These are phyloP conservation scores for Ochetophila trinervis DNA, from an alignment of 306 rosid species.

Conservation along the genomic window DNA sequence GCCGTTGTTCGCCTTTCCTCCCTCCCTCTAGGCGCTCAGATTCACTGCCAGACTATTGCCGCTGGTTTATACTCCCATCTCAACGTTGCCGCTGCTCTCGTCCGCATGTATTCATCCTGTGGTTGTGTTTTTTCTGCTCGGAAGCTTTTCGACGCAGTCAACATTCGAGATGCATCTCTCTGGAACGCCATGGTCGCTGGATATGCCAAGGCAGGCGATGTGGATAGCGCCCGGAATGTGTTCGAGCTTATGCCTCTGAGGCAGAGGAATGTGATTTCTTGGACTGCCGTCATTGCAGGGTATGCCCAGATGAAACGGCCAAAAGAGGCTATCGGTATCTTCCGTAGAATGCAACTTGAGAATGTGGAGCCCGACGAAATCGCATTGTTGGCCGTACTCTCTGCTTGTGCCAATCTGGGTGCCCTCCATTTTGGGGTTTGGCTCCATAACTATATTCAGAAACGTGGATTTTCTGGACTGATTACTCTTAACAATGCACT, in stretches of 20 bases:
- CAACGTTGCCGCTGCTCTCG: conserved; percentile 36
- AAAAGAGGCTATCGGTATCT: conserved; percentile 45
- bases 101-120: conserved; percentile 56
- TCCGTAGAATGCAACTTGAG: conserved; percentile 52
- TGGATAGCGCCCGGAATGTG: conserved; percentile 42
- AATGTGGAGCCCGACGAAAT: conserved; percentile 61
- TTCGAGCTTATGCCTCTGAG: conserved; percentile 52
- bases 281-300: conserved; percentile 60
- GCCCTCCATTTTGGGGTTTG: conserved; percentile 61
- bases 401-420: conserved; percentile 73
- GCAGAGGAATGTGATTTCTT: conserved; percentile 45
- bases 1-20: conserved; percentile 32
- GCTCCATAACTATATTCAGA: conserved; percentile 53
- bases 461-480: conserved; percentile 34
- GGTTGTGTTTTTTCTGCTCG: conserved; percentile 42
- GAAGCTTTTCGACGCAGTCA: conserved; percentile 41
- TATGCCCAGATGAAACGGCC: conserved; percentile 43
- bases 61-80: conserved; percentile 36
- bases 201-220: conserved; percentile 52
- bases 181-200: conserved; percentile 63
- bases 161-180: conserved; percentile 22
- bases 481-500: conserved; percentile 55
- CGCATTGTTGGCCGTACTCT: conserved; percentile 53
- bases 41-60: conserved; percentile 48
- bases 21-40: conserved; percentile 33